A percentile compares a stretch with the other conserved stretches of the same genome.
Evolutionary conservation across 2,329 filamentous ascomycete genomes (phyloP).

Genomic region (Alternaria gaisen): DNA sequence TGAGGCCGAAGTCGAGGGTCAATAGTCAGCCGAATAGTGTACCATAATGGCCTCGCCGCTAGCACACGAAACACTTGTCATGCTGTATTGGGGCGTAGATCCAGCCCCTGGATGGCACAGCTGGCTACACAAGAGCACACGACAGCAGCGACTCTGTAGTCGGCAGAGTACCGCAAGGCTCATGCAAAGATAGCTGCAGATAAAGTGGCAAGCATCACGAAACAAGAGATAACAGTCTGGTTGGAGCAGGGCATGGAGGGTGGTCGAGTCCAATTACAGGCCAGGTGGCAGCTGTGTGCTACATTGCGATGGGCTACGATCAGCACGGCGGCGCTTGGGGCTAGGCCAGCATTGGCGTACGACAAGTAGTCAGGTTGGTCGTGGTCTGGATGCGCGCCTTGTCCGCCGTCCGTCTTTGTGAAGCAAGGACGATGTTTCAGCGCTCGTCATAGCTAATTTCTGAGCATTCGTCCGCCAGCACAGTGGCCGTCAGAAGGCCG

Average conservation of each 20-base stretch:
- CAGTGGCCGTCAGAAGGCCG: background rate
- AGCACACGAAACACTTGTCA: slow-evolving; percentile 42
- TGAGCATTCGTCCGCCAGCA: slow-evolving; percentile 3
- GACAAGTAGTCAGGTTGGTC: slow-evolving; percentile 21
- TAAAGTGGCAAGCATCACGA: slow-evolving; percentile 33
- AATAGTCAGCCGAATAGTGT: slow-evolving; percentile 15
- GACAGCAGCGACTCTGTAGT: background rate
- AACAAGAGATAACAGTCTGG: slow-evolving; percentile 33
- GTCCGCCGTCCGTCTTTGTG: slow-evolving; percentile 19
- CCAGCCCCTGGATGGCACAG: slow-evolving; percentile 35
- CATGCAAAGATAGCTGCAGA: slow-evolving; percentile 2
- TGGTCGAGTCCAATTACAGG: slow-evolving; percentile 31
- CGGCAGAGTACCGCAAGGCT: background rate
- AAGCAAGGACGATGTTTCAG: slow-evolving; percentile 40
- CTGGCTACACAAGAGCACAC: slow-evolving; percentile 15
- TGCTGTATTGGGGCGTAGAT: slow-evolving; percentile 34
- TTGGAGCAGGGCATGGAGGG: slow-evolving; percentile 22
- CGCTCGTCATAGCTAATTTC: slow-evolving; percentile 10
- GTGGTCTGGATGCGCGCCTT: slow-evolving; percentile 16
- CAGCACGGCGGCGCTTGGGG: slow-evolving; percentile 28
- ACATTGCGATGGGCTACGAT: slow-evolving; percentile 19
- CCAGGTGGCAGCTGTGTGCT: slow-evolving; percentile 34
- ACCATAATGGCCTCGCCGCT: slow-evolving; percentile 26
- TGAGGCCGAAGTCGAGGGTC: slow-evolving; percentile 31
- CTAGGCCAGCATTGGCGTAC: slow-evolving; percentile 31